Conservation (phyloP, 2,329 filamentous ascomycete genomes). For the Trichoderma polysporum region DNA sequence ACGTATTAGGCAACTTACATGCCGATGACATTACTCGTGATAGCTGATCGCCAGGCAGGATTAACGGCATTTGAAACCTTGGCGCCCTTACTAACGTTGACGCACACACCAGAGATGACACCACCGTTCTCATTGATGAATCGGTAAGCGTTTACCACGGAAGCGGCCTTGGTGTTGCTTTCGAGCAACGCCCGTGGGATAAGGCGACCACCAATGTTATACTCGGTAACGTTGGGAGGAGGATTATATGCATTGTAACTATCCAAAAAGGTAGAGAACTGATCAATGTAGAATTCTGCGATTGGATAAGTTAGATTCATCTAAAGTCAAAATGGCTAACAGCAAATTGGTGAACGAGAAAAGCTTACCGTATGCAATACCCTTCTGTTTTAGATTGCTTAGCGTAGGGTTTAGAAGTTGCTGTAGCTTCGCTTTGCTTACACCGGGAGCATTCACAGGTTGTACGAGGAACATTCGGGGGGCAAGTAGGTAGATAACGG, state of each 20-base stretch:
- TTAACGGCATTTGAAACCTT: background rate
- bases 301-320: background rate
- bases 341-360: fast-evolving
- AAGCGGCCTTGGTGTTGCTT: background rate
- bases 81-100: background rate
- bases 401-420: conserved; percentile 2
- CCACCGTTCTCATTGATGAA: background rate
- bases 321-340: no score
- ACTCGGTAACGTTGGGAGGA: background rate
- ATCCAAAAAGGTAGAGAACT: conserved; percentile 2
- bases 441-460: conserved; percentile 2
- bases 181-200: background rate
- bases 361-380: conserved; percentile 1
- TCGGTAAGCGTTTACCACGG: background rate
- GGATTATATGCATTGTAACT: background rate
- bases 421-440: conserved; percentile 4
- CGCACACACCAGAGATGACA: background rate
- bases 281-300: background rate
- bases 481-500: background rate
- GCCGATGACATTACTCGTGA: background rate
- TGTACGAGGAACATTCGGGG: background rate
- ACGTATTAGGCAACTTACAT: background rate
- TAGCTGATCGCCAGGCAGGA: background rate
- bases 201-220: conserved; percentile 7
- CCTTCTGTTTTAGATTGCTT: background rate